A percentile compares a stretch with the other conserved stretches of the same genome.
phyloP scores from a whole-genome alignment of 768 basidiomycete species.

The Phlebiopsis gigantea region DNA sequence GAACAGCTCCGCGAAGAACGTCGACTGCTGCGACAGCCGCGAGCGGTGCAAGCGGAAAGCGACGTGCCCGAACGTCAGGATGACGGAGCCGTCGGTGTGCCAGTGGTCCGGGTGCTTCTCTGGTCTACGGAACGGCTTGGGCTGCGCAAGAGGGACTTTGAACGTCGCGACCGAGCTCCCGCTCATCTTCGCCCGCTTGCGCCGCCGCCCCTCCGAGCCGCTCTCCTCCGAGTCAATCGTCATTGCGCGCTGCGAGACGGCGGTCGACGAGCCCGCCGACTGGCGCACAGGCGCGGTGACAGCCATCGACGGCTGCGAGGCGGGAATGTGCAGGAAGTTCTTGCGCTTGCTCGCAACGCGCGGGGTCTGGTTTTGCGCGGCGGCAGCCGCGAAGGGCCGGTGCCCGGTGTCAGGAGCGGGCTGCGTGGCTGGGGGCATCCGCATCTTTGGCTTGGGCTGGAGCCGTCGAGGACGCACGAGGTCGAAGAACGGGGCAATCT shows the following conservation, averaged over 20 bases:
- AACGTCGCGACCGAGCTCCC: not conserved
- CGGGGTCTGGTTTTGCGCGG: not conserved
- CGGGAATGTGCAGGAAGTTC: not conserved
- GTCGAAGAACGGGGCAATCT: not conserved
- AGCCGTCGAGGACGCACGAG: not conserved
- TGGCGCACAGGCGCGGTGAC: not conserved
- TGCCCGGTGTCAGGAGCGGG: not conserved
- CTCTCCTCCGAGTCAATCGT: not conserved
- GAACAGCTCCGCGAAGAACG: constrained; percentile 27
- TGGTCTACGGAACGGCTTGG: not conserved
- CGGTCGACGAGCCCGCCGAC: not conserved
- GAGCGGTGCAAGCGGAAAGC: constrained; percentile 34
- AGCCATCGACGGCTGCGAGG: not conserved
- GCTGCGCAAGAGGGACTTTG: not conserved
- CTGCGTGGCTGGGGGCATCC: not conserved
- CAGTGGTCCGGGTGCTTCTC: constrained; percentile 24
- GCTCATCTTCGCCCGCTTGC: not conserved
- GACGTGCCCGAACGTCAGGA: constrained; percentile 28
- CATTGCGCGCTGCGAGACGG: not conserved
- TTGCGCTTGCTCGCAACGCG: not conserved
- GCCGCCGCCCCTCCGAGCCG: not conserved
- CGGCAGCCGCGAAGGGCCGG: not conserved
- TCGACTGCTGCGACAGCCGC: constrained; percentile 26
- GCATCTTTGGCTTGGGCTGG: not conserved
- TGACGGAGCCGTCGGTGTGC: constrained; percentile 31